Conservation (phyloP, 768 basidiomycete genomes). For the Lentinula lateritia region DNA sequence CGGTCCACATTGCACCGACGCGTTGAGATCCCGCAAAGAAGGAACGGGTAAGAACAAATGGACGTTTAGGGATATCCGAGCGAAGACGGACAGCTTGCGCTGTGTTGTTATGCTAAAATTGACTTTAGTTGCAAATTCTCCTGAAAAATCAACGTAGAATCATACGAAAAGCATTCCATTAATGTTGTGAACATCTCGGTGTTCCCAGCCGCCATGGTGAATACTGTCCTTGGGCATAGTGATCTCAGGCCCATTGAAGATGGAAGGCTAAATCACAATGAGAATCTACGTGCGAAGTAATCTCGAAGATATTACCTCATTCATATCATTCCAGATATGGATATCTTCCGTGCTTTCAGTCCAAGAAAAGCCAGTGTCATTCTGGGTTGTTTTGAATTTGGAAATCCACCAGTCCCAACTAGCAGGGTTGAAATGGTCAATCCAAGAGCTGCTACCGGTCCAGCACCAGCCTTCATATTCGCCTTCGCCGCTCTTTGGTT, state of each 20-base stretch:
- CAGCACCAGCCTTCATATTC: slow-evolving; percentile 99
- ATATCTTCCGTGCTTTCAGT: slow-evolving; percentile 75
- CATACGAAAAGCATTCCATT: slow-evolving; percentile 91
- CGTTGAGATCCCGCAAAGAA: slow-evolving; percentile 96
- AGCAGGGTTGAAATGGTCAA: slow-evolving; percentile 92
- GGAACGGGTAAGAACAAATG: slow-evolving; percentile 92
- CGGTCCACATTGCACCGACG: slow-evolving; percentile 98
- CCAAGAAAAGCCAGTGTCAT: slow-evolving; percentile 66
- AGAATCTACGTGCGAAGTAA: background rate
- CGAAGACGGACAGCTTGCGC: slow-evolving; percentile 74
- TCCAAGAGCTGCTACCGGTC: slow-evolving; percentile 95
- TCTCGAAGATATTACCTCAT: slow-evolving; percentile 56
- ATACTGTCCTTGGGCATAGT: slow-evolving; percentile 60
- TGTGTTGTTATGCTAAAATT: slow-evolving; percentile 72
- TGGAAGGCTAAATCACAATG: slow-evolving; percentile 61
- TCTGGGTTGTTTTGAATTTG: slow-evolving; percentile 64
- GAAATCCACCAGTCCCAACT: slow-evolving; percentile 89
- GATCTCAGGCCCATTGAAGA: slow-evolving; percentile 99
- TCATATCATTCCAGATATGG: slow-evolving; percentile 99
- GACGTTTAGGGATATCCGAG: slow-evolving; percentile 70
- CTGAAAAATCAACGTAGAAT: slow-evolving; percentile 2
- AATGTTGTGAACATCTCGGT: slow-evolving; percentile 95
- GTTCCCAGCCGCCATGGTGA: slow-evolving; percentile 95
- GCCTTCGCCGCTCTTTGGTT: slow-evolving; percentile 69
- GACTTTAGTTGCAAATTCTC: background rate